Evolutionary conservation across 2,329 filamentous ascomycete species (phyloP), one percentile per base, ranked within the genome.

Genomic region (Huntiella decipiens): DNA sequence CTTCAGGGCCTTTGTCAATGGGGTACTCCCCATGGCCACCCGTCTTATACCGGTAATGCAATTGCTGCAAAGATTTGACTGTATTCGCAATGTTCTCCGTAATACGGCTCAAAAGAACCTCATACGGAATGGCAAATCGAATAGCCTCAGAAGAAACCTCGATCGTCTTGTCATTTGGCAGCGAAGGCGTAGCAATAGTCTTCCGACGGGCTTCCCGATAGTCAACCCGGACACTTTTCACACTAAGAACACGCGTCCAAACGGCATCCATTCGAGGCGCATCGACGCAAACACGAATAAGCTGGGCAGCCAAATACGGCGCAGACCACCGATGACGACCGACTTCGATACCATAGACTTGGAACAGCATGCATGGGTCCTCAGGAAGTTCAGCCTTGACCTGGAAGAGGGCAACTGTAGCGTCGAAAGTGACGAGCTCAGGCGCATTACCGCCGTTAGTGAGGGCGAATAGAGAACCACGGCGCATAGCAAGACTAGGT

Each of bases 81-180:
- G 83, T 77, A 55, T 95, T 98, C 54, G 83, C 75, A 44, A 92
- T 66, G 55, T 96, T 98, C 63, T 98, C 91, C n/a, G 88, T 82
- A 50, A 98, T 80, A 50, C 79, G 80, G 61, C 91, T 82, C 56
- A 96, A 72, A 17, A 92, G 76, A 54, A 98, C 73, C 54, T 94
- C 86, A 61, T 96, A 86, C 1, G 92, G 91, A 8, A 98, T 78
- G 4, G 80, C 85, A 38, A 96, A 59, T 10, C 91, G 78, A 51
- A 95, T 82, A 7, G 87, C 86, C 53, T 96, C 91, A 0, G 82
- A 74, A 36, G 75, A 77, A 6, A 95, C 61, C 58, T 98, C 91
- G 46, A 95, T 74, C 44, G 87, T 81, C 52, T 76, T 84, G 50
- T 94, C 84, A 22, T 86, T 77, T 10, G 39, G 13, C 1, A 76